These are phyloP conservation scores for Cystobasidium tubakii DNA, from an alignment of 768 basidiomycete species.

Conservation along the genomic window DNA sequence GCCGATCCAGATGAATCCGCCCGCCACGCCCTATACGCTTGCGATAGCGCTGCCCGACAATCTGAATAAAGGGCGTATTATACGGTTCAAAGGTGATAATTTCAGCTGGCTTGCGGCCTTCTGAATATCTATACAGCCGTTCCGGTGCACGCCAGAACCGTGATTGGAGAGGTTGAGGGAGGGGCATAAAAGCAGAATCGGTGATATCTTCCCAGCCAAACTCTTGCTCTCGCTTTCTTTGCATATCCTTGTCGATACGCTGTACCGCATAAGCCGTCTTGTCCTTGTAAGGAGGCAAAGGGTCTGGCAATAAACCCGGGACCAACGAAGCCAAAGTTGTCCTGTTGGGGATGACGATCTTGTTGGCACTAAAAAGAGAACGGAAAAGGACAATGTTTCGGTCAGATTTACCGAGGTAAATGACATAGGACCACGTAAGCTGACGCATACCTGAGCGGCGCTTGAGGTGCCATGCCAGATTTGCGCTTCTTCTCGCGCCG, in stretches of 20 bases:
- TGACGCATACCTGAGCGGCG: neutral
- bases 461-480: neutral
- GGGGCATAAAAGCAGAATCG: constrained; percentile 72
- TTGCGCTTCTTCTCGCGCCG: constrained; percentile 45
- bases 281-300: constrained; percentile 52
- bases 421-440: neutral
- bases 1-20: constrained; percentile 66
- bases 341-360: constrained; percentile 51
- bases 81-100: constrained; percentile 43
- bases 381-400: neutral
- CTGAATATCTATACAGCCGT: constrained; percentile 52
- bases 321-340: constrained; percentile 43
- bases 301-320: constrained; percentile 46
- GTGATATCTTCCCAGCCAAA: constrained; percentile 79
- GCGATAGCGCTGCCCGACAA: constrained; percentile 55
- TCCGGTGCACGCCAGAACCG: constrained; percentile 49
- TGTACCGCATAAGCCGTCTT: constrained; percentile 59
- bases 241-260: constrained; percentile 61
- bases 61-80: constrained; percentile 49
- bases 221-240: constrained; percentile 65
- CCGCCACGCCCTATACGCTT: constrained; percentile 78
- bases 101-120: constrained; percentile 32
- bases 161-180: constrained; percentile 56
- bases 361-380: constrained; percentile 25
- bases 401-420: neutral